Percentiles rank a stretch among this genome's conserved stretches.
Evolutionary conservation across 1,284 basidiomycete species (phyloP).

Genomic region (Ganoderma sinense): DNA sequence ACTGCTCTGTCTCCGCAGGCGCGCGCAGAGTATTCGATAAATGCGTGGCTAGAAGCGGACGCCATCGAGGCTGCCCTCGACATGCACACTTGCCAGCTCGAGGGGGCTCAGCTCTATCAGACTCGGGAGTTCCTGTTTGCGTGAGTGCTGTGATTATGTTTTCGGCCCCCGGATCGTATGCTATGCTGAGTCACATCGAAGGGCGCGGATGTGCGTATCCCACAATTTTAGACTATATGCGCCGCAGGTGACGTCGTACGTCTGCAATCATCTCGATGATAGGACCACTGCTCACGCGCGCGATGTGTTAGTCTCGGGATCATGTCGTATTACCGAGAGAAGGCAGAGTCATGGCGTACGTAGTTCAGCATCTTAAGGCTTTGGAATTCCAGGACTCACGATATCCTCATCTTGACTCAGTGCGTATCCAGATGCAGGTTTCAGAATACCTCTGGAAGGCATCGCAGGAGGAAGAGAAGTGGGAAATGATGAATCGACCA

Average conservation of each 20-base stretch:
- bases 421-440: constrained; percentile 65
- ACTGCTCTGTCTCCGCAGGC: constrained; percentile 48
- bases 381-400: not conserved
- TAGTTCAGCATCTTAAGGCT: constrained; percentile 22
- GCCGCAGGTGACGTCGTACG: constrained; percentile 64
- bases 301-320: constrained; percentile 49
- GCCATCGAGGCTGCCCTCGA: constrained; percentile 66
- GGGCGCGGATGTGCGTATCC: constrained; percentile 72
- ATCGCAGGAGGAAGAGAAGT: constrained; percentile 66
- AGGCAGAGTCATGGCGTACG: constrained; percentile 77
- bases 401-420: constrained; percentile 42
- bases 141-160: constrained; percentile 48
- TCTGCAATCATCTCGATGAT: constrained; percentile 21
- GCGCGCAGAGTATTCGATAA: constrained; percentile 66
- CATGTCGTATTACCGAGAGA: constrained; percentile 60
- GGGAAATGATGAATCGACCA: constrained; percentile 57
- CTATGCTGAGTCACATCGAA: constrained; percentile 35
- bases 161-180: constrained; percentile 31
- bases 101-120: constrained; percentile 67
- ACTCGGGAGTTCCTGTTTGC: constrained; percentile 78
- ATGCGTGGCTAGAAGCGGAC: constrained; percentile 74
- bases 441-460: constrained; percentile 59
- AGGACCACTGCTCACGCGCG: not conserved
- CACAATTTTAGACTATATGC: constrained; percentile 71
- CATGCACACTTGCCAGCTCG: constrained; percentile 67